Conservation (phyloP, 1,284 basidiomycete genomes). For the Abortiporus biennis region DNA sequence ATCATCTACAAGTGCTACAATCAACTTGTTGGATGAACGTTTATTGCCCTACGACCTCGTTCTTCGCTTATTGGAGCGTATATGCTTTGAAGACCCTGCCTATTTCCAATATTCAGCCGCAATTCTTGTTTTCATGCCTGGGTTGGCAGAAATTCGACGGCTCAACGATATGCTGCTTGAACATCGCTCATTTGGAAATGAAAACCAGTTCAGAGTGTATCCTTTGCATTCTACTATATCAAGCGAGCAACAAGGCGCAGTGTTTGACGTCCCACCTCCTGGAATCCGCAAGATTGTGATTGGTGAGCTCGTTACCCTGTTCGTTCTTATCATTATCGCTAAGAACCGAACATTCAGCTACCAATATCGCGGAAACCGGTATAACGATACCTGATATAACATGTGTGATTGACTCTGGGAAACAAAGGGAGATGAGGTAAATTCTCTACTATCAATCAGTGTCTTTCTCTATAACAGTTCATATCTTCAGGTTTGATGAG, state of each 20-base stretch:
- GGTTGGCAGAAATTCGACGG: conserved; percentile 87
- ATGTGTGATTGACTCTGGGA: conserved; percentile 94
- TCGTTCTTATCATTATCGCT: conserved; percentile 3
- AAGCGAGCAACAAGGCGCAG: conserved; percentile 85
- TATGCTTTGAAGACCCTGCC: conserved; percentile 71
- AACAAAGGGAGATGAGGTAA: conserved; percentile 89
- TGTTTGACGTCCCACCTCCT: conserved; percentile 81
- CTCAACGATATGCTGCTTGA: conserved; percentile 79
- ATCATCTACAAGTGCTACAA: conserved; percentile 66
- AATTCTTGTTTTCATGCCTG: conserved; percentile 92
- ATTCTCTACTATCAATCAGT: conserved; percentile 10
- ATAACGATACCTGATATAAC: conserved; percentile 99
- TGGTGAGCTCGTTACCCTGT: conserved; percentile 38
- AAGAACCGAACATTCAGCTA: conserved; percentile 37
- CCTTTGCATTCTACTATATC: conserved; percentile 94
- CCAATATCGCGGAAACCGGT: conserved; percentile 79
- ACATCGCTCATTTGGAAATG: conserved; percentile 71
- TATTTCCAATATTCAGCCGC: conserved; percentile 71
- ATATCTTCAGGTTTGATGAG: conserved; percentile 80
- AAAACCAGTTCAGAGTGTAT: conserved; percentile 69
- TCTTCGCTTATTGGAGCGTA: conserved; percentile 75
- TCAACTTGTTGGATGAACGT: conserved; percentile 87
- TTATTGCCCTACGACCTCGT: conserved; percentile 90
- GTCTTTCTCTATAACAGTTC: conserved; percentile 4
- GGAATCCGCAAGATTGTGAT: conserved; percentile 91